Percentiles rank a stretch among this genome's conserved stretches.
Evolutionary conservation across 2,329 filamentous ascomycete genomes (phyloP).

Genomic region (Penicillium sp.): DNA sequence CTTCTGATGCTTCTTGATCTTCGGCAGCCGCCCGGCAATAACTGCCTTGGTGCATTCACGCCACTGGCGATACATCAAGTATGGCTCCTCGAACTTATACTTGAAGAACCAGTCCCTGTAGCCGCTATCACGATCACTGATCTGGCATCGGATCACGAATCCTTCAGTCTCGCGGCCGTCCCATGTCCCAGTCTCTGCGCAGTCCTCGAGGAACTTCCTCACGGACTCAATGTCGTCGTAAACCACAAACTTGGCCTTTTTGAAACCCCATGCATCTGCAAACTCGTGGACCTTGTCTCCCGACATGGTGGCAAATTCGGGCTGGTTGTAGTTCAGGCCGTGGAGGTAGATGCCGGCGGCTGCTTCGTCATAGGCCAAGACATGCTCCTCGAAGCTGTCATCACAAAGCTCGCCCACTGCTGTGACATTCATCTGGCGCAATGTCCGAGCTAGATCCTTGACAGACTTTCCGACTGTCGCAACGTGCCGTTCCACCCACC

Average conservation of each 20-base stretch:
- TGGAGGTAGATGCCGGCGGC: conserved; percentile 91
- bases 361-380: conserved; percentile 81
- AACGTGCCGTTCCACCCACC: conserved; percentile 79
- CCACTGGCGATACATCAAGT: conserved; percentile 98
- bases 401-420: conserved; percentile 96
- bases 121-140: conserved; percentile 53
- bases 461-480: conserved; percentile 74
- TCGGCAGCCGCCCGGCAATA: conserved; percentile 73
- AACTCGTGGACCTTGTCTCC: conserved; percentile 83
- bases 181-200: conserved; percentile 86
- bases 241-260: conserved; percentile 77
- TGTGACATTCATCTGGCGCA: conserved; percentile 82
- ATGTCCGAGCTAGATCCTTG: conserved; percentile 72
- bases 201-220: conserved; percentile 77
- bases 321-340: conserved; percentile 93
- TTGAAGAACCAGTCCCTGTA: conserved; percentile 99
- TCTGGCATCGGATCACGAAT: conserved; percentile 91
- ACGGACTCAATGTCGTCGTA: conserved; percentile 75
- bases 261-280: conserved; percentile 90
- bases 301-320: conserved; percentile 85
- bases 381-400: conserved; percentile 94
- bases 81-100: conserved; percentile 99
- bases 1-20: conserved; percentile 79
- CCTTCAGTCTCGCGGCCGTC: conserved; percentile 92
- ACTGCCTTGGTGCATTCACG: conserved; percentile 92